Conservation (phyloP, 805 yeast genomes). For the Saccharomyces paradoxus region DNA sequence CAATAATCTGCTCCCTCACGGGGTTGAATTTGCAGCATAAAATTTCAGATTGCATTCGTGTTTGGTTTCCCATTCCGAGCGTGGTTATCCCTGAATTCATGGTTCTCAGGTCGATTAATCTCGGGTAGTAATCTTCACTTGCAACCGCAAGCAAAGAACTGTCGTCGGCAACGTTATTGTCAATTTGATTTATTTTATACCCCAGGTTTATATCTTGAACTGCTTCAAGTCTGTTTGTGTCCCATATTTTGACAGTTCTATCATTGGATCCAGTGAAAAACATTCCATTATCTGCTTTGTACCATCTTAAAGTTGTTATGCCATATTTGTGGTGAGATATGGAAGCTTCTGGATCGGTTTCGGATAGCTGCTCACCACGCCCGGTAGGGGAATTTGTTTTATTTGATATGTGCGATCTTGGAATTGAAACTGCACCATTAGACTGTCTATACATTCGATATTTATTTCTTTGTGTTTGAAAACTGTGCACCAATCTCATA, state of each 20-base stretch:
- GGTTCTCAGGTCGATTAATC: constrained; percentile 67
- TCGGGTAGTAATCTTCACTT: constrained; percentile 56
- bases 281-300: constrained; percentile 83
- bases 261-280: constrained; percentile 79
- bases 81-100: constrained; percentile 67
- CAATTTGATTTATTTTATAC: constrained; percentile 58
- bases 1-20: constrained; percentile 46
- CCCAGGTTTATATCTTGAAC: constrained; percentile 61
- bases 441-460: constrained; percentile 18
- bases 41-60: constrained; percentile 34
- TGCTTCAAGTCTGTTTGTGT: constrained; percentile 53
- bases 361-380: neutral
- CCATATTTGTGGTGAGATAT: constrained; percentile 55
- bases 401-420: neutral
- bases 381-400: neutral
- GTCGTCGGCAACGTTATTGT: constrained; percentile 40
- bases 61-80: constrained; percentile 48
- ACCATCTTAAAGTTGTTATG: constrained; percentile 71
- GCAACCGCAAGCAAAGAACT: constrained; percentile 53
- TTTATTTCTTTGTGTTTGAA: constrained; percentile 16
- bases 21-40: constrained; percentile 69
- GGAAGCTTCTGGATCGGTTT: constrained; percentile 9
- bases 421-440: neutral
- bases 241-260: constrained; percentile 72
- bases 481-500: constrained; percentile 13